A percentile compares a stretch with the other conserved stretches of the same genome.
phyloP scores from a whole-genome alignment of 768 basidiomycete species.

The Cystobasidiopsis lactophilus region DNA sequence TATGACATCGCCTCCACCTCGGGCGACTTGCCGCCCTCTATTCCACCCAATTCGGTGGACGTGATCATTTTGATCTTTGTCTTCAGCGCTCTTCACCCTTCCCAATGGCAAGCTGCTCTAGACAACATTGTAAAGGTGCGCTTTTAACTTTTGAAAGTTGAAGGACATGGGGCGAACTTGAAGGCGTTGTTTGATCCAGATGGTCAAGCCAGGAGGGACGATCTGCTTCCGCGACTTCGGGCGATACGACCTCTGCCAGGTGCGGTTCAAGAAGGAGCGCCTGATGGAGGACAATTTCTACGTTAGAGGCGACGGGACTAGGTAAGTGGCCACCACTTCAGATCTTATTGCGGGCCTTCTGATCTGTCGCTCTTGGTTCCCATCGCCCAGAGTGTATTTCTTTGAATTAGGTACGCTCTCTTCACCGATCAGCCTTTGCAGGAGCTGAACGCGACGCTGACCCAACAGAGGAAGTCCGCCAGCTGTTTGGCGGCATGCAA shows the following conservation, averaged over 20 bases:
- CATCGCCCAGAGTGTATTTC: slow-evolving; percentile 71
- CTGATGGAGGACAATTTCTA: slow-evolving; percentile 75
- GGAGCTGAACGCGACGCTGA: too few relatives aligned
- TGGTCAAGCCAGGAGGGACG: slow-evolving; percentile 70
- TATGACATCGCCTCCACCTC: slow-evolving; percentile 64
- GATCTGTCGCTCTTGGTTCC: too few relatives aligned
- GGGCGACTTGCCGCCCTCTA: slow-evolving; percentile 34
- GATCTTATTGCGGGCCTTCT: too few relatives aligned
- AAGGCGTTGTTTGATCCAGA: slow-evolving; percentile 29
- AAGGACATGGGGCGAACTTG: background rate
- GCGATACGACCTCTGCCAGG: slow-evolving; percentile 76
- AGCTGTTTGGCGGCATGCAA: slow-evolving; percentile 33
- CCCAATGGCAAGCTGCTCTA: slow-evolving; percentile 70
- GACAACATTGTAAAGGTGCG: slow-evolving; percentile 40
- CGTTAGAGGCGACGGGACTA: slow-evolving; percentile 72
- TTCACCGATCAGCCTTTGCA: background rate
- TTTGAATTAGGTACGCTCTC: slow-evolving; percentile 49
- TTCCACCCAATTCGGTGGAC: slow-evolving; percentile 52
- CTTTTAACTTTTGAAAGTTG: background rate
- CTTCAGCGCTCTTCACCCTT: slow-evolving; percentile 72
- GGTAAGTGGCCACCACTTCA: background rate
- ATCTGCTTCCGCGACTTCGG: slow-evolving; percentile 85
- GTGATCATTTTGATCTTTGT: slow-evolving; percentile 85
- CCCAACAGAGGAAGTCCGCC: slow-evolving; percentile 32
- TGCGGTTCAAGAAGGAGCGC: slow-evolving; percentile 70